A percentile compares a stretch with the other conserved stretches of the same genome.
Conservation (phyloP, 2,329 filamentous ascomycete species). For the Didymella exigua region DNA sequence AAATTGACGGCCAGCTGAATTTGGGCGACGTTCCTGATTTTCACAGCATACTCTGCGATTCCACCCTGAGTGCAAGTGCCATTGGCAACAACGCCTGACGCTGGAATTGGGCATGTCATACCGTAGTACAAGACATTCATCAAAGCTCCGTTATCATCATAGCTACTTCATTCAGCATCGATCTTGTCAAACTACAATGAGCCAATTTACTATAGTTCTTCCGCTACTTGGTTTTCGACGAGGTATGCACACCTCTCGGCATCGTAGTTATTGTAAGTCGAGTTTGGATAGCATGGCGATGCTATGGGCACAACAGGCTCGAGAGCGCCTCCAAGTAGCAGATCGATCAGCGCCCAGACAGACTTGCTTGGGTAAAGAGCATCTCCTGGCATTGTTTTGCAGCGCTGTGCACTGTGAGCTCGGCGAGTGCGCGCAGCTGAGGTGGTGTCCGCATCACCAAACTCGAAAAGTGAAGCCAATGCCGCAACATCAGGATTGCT, state of each 20-base stretch:
- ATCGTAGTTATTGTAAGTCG: conserved; percentile 38
- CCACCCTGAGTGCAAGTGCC: conserved; percentile 41
- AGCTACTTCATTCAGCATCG: conserved; percentile 16
- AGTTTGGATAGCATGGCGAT: conserved; percentile 37
- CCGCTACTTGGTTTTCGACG: conserved; percentile 21
- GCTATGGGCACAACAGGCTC: conserved; percentile 36
- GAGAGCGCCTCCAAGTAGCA: conserved; percentile 33
- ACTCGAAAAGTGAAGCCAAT: conserved; percentile 46
- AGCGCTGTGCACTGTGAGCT: conserved; percentile 19
- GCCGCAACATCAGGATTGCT: conserved; percentile 23
- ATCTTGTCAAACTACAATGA: neutral
- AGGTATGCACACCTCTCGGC: conserved; percentile 31
- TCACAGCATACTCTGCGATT: conserved; percentile 36
- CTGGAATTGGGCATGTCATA: conserved; percentile 34
- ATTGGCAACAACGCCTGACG: conserved; percentile 21
- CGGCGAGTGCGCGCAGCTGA: conserved; percentile 12
- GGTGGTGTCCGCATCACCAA: conserved; percentile 26
- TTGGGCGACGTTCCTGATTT: conserved; percentile 37
- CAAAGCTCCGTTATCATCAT: conserved; percentile 31
- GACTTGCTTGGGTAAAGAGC: conserved; percentile 28
- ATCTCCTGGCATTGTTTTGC: conserved; percentile 41
- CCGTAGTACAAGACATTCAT: conserved; percentile 41
- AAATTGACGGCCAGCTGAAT: conserved; percentile 44
- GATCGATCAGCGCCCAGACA: conserved; percentile 30
- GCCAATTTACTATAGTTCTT: conserved; percentile 29